Base-by-base conservation (phyloP, 306 rosid genomes). In the Dalbergia cochinchinensis region DNA sequence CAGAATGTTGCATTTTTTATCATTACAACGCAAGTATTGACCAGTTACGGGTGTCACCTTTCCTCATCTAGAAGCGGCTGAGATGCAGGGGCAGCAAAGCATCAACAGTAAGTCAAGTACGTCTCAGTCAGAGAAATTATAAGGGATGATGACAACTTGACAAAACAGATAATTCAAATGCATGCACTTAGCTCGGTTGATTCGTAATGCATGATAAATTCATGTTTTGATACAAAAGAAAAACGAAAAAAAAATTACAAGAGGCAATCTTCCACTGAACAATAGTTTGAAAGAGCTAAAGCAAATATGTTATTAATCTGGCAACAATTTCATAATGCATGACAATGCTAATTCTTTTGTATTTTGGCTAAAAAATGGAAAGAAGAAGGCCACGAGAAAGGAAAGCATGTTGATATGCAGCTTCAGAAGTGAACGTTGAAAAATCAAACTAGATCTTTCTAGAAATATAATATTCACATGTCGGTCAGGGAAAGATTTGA, bases 31-130 rank as follows among this genome's bases (percentile, higher is more conserved):
- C 10, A 42, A 42, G 31, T 53, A 45, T 34, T 60, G 37, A 33
- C 69, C 35, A 55, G 7, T 14, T 22, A 45, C 45, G 18, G 14
- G 34, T 12, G 67, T 85, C 82, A 87, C 55, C 76, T 66, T 47
- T 61, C 78, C 39, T 87, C 86, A 8, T 77, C 71, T 20, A 89
- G 47, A 69, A 87, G 90, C 11, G 88, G 89, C 61, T 79, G 85
- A 13, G 82, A 83, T 70, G 71, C 83, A n/a, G 81, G 20, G 76
- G 59, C 89, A 83, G 84, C 85, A 80, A 34, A 57, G 74, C 8
- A 74, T 22, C 55, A 34, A 26, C 50, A 18, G 61, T 11, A 80
- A 71, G 37, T 58, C 20, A 77, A 65, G 37, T 48, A 69, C 7
- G 41, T 37, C 41, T 26, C 0, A 26, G 11, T 44, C 67, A 54